A percentile compares a stretch with the other conserved stretches of the same genome.
These are phyloP conservation scores for Cymbopogon flexuosus DNA, from an alignment of 202 grass and related monocot species.

Conservation along the genomic window DNA sequence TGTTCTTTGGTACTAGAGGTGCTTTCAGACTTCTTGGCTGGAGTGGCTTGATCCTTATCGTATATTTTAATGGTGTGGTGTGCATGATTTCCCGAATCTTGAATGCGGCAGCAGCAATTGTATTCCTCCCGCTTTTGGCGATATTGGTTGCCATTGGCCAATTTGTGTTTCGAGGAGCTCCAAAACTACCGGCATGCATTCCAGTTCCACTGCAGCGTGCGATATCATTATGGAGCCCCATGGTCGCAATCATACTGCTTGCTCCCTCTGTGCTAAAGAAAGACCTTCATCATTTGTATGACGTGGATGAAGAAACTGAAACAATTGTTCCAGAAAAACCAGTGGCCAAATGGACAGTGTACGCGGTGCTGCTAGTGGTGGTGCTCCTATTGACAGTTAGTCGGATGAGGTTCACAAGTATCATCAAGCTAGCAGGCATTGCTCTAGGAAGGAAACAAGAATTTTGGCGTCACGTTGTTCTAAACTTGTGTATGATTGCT, in stretches of 20 bases:
- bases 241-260: neutral
- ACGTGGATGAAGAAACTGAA: too few relatives aligned
- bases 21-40: neutral
- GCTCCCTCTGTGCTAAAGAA: too few relatives aligned
- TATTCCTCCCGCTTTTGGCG: neutral
- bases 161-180: neutral
- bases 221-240: neutral
- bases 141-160: neutral
- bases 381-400: neutral
- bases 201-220: neutral
- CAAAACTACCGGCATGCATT: neutral
- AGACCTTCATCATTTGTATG: too few relatives aligned
- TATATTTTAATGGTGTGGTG: neutral
- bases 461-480: neutral
- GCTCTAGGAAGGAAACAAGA: neutral
- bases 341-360: neutral
- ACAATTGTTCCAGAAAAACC: too few relatives aligned
- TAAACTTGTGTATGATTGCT: neutral
- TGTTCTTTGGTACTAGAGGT: conserved; percentile 19
- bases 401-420: too few relatives aligned
- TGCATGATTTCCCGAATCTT: neutral
- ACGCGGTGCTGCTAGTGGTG: accelerated
- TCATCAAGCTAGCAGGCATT: too few relatives aligned
- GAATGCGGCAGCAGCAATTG: accelerated
- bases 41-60: neutral